These are phyloP conservation scores for Pogostemon cablin DNA, from an alignment of 257 asterid genomes.

Conservation along the genomic window DNA sequence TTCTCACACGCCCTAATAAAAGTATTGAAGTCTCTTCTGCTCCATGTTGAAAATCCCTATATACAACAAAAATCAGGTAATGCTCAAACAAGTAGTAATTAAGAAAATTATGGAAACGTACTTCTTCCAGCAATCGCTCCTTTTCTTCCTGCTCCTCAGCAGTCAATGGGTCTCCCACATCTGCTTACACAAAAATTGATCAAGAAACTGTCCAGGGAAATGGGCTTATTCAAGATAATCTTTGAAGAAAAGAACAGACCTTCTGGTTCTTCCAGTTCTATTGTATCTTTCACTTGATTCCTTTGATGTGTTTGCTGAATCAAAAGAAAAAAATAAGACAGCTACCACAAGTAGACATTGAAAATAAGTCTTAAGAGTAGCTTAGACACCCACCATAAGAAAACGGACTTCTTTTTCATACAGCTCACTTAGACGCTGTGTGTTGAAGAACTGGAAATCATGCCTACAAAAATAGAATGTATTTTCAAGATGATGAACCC, in stretches of 20 bases:
- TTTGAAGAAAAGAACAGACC: constrained; percentile 47
- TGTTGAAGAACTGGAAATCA: constrained; percentile 98
- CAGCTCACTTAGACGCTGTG: constrained; percentile 95
- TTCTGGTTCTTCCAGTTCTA: constrained; percentile 93
- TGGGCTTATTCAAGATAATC: constrained; percentile 1
- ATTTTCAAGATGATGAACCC: constrained; percentile 29
- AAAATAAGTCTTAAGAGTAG: constrained; percentile 24
- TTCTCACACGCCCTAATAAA: constrained; percentile 98
- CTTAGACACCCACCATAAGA: constrained; percentile 75
- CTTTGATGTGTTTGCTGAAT: constrained; percentile 76
- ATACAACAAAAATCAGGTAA: constrained; percentile 30
- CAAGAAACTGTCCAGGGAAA: constrained; percentile 30
- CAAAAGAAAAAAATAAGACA: constrained; percentile 29
- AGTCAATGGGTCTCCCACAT: constrained; percentile 94
- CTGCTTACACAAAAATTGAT: constrained; percentile 44
- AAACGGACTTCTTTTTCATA: constrained; percentile 98
- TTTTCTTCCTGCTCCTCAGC: constrained; percentile 98
- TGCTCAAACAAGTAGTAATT: constrained; percentile 15
- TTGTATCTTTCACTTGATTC: constrained; percentile 86
- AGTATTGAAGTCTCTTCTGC: constrained; percentile 91
- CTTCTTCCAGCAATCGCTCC: constrained; percentile 83
- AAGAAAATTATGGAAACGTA: constrained; percentile 34
- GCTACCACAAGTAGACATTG: constrained; percentile 19
- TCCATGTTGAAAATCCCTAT: constrained; percentile 98
- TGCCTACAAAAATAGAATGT: constrained; percentile 62